Evolutionary conservation across 768 basidiomycete species (phyloP).

Genomic region (Hygrocybe coccinea): DNA sequence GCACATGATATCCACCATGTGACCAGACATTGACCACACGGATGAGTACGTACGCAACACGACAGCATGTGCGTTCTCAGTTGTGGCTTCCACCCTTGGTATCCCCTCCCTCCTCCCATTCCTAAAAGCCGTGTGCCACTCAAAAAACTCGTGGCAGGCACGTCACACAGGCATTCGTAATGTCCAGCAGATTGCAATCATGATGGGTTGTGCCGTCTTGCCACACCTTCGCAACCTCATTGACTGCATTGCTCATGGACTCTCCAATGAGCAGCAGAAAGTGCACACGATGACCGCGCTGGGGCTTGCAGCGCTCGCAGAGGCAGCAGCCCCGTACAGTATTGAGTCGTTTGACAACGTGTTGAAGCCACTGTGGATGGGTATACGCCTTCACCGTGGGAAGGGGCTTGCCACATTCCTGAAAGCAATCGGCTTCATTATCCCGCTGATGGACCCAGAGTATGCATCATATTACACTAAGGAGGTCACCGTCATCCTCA

Average conservation of each 20-base stretch:
- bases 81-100: conserved; percentile 96
- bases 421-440: conserved; percentile 98
- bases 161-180: conserved; percentile 98
- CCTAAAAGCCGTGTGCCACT: conserved; percentile 96
- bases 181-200: conserved; percentile 98
- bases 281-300: too few species aligned
- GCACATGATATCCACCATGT: conserved; percentile 99
- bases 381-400: conserved; percentile 90
- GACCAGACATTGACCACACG: conserved; percentile 98
- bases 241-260: conserved; percentile 88
- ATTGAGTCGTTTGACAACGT: conserved; percentile 99
- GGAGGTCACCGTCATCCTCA: conserved; percentile 93
- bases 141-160: conserved; percentile 99
- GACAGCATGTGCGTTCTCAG: conserved; percentile 96
- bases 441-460: conserved; percentile 99
- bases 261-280: conserved; percentile 95
- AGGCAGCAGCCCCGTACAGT: conserved; percentile 96
- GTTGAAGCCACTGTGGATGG: conserved; percentile 88
- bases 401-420: conserved; percentile 93
- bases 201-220: conserved; percentile 99
- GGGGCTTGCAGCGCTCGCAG: conserved; percentile 90
- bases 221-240: conserved; percentile 96
- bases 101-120: conserved; percentile 97
- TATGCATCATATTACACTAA: conserved; percentile 99
- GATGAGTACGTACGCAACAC: conserved; percentile 99